Base-by-base conservation (phyloP, 768 basidiomycete species). In the Macrolepiota albuminosa region DNA sequence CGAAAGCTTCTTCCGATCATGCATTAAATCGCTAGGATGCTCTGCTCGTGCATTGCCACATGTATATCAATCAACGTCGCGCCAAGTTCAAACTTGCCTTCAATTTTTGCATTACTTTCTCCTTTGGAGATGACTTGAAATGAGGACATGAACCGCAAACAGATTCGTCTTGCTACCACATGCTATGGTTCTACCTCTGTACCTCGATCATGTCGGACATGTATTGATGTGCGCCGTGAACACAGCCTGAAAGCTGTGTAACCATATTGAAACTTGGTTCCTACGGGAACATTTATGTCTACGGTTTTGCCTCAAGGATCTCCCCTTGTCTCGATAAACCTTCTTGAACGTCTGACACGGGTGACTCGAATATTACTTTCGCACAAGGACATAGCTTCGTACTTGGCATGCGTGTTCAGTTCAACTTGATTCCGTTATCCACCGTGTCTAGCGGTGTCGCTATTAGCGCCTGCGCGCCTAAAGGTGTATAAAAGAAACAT, bases 401-500 rank as follows among this genome's bases (percentile, higher is more conserved):
- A 14, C 11, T 26, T 11, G 16, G 16, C 26, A 21, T 26, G 24
- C 16, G 39, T 33, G 39, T 26, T 51, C 31, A 6, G 49, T 33
- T 6, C 49, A 26, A 36, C 26, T 42, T 56, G 46, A 34, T 7
- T 59, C 55, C 58, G 58, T 57, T 16, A 52, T 34, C 3, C 14
- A 49, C 54, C 49, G 61, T 53, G 29, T 58, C 47, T 43, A 49
- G 13, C 33, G 40, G 34, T 21, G 36, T 21, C 11, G 24, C 11
- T 45, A n/a, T 13, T 54, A 53, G 59, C 24, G 51, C 48, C 29
- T 24, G 26, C n/a, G 39, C 34, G 51, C 45, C 55, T 10, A 34
- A 11, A 16, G 14, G n/a, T n/a, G 37, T 59, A 62, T 62, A 62
- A 62, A 54, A 58, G 57, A 31, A 39, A 14, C 33, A 40, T 52